Evolutionary conservation across 371 early-diverging fungal genomes (phyloP).

Genomic region (Thermomucor indicae-seudaticae): DNA sequence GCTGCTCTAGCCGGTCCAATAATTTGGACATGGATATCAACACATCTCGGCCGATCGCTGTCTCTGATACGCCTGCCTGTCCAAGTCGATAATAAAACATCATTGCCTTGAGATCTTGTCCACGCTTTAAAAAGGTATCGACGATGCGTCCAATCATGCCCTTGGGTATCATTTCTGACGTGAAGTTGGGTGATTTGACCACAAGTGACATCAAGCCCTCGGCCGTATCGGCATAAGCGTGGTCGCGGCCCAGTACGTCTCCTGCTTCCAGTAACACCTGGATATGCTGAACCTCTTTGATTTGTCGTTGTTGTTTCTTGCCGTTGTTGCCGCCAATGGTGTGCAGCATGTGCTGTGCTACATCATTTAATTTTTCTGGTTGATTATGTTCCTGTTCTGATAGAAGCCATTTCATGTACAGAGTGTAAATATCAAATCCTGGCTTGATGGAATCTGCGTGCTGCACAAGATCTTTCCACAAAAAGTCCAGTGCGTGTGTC

Average conservation of each 20-base stretch:
- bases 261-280: too few relatives aligned
- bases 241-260: too few relatives aligned
- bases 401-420: constrained; percentile 23
- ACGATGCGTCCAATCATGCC: constrained; percentile 11
- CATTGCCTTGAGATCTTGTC: constrained; percentile 17
- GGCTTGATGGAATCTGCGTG: constrained; percentile 24
- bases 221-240: too few relatives aligned
- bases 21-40: not conserved
- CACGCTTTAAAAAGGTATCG: constrained; percentile 14
- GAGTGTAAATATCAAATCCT: constrained; percentile 18
- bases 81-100: constrained; percentile 22
- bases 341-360: constrained; percentile 3
- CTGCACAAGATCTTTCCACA: constrained; percentile 31
- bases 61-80: constrained; percentile 12
- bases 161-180: constrained; percentile 6
- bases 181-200: not conserved
- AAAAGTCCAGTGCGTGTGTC: constrained; percentile 31
- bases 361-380: not conserved
- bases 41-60: not conserved
- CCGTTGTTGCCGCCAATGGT: not conserved
- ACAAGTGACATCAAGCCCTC: too few relatives aligned
- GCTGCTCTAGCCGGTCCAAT: not conserved
- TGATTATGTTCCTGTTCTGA: constrained; percentile 2
- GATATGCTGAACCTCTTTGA: too few relatives aligned
- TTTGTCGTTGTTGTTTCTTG: too few relatives aligned